These are phyloP conservation scores for Cardamine resedifolia DNA, from an alignment of 345 rosid genomes.

Conservation along the genomic window DNA sequence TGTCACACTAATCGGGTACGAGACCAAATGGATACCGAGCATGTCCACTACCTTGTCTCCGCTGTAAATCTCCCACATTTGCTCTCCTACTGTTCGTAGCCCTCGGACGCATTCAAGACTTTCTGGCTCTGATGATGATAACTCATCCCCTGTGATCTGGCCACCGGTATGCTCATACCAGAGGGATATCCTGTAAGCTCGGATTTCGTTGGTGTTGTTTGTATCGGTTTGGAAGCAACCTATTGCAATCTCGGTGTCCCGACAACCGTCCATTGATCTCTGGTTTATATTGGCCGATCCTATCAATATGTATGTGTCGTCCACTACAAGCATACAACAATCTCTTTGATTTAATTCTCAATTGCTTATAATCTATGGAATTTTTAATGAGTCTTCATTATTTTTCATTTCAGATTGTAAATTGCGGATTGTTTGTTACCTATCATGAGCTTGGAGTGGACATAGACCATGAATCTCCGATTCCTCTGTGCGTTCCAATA, in stretches of 20 bases:
- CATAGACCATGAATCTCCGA: constrained; percentile 89
- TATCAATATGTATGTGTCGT: constrained; percentile 60
- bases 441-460: constrained; percentile 95
- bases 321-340: constrained; percentile 50
- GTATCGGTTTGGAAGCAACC: constrained; percentile 64
- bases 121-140: constrained; percentile 50
- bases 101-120: constrained; percentile 57
- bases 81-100: constrained; percentile 52
- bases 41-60: constrained; percentile 68
- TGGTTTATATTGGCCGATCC: constrained; percentile 90
- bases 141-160: constrained; percentile 37
- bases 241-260: constrained; percentile 87
- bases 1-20: constrained; percentile 58
- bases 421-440: constrained; percentile 41
- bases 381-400: not conserved
- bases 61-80: constrained; percentile 73
- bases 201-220: constrained; percentile 40
- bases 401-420: constrained; percentile 7
- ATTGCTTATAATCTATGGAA: not conserved
- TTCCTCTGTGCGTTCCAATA: constrained; percentile 82
- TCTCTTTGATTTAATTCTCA: not conserved
- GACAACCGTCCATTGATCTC: constrained; percentile 84
- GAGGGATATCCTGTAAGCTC: constrained; percentile 57
- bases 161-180: constrained; percentile 79
- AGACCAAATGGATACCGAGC: constrained; percentile 71